Evolutionary conservation across 2,329 filamentous ascomycete species (phyloP).

Genomic region (Chaetomium sp.): DNA sequence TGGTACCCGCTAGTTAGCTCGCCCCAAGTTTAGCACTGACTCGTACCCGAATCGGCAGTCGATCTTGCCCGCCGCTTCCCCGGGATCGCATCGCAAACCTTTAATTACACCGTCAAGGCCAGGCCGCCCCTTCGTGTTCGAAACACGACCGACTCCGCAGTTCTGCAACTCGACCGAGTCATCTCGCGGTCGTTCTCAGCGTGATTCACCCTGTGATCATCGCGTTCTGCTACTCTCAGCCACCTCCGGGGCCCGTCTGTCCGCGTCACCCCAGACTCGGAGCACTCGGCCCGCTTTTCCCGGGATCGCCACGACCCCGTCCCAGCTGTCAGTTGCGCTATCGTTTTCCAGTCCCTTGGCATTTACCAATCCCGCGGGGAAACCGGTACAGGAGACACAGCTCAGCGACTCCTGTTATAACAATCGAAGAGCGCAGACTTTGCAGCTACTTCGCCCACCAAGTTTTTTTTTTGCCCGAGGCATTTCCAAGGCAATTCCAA

Average conservation of each 20-base stretch:
- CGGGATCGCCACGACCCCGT: constrained; percentile 31
- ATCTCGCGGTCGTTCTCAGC: constrained; percentile 9
- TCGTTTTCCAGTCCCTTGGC: constrained; percentile 13
- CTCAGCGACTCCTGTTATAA: not conserved
- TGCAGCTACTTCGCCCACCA: not conserved
- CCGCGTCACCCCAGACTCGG: constrained; percentile 23
- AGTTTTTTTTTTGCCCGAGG: constrained; percentile 7
- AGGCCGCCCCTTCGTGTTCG: constrained; percentile 17
- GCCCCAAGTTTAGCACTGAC: constrained; percentile 28
- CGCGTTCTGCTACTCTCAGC: constrained; percentile 25
- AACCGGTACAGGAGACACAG: not conserved
- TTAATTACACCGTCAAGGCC: constrained; percentile 21
- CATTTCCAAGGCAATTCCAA: constrained; percentile 28
- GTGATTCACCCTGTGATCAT: constrained; percentile 27
- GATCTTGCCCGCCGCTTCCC: constrained; percentile 19
- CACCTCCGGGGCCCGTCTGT: constrained; percentile 22
- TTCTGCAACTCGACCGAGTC: constrained; percentile 19
- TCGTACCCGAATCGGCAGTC: constrained; percentile 28
- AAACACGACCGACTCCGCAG: constrained; percentile 22
- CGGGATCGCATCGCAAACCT: constrained; percentile 22
- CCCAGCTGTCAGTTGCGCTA: constrained; percentile 12
- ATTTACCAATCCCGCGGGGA: constrained; percentile 11
- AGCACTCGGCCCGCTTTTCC: constrained; percentile 27
- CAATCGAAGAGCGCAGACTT: not conserved
- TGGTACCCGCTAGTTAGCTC: constrained; percentile 16